Base-by-base conservation (phyloP, 2,329 filamentous ascomycete species). In the Aspergillus calidoustus region DNA sequence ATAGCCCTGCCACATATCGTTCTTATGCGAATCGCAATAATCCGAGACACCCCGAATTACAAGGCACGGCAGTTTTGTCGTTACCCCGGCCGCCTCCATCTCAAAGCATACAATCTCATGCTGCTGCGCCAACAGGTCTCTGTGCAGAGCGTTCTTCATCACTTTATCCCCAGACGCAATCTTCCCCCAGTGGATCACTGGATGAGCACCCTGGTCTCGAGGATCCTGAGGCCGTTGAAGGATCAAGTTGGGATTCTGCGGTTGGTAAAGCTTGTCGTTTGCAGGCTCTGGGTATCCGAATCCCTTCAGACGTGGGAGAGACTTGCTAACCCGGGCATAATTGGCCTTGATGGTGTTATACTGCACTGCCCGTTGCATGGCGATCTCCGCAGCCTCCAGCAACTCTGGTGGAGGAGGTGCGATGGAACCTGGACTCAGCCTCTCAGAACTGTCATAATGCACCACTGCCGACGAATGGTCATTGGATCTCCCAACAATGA, bases 1-100 rank as follows among this genome's bases (percentile, higher is more conserved):
- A 38, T 52, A 53, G 15, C n/a, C 17, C n/a, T 53, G 50, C 50
- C 50, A 52, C 11, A 34, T 31, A 31, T 53, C 30, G 30, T 41
- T 53, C 30, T 41, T 41, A 25, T 53, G 30, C n/a, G 50, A 41
- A 53, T 53, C 50, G 5, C 13, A 41, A 41, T 53, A 53, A 19
- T 53, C 50, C 17, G 50, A 38, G 19, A 53, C 19, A 1, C 50
- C 50, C 15, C 30, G 50, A 19, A 53, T 53, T 19, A 53, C 50
- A 4, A 53, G 50, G 23, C 50, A 52, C 11, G 50, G 50, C 4
- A 15, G 17, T 8, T 7, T 34, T 4, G 30, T 25, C 15, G 19
- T 4, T 4, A 53, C 50, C 15, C 50, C 50, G 15, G 50, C 30
- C 7, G 50, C 50, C 31, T 53, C 50, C 50, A 41, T 53, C 31